Evolutionary conservation across 306 rosid species (phyloP).

Genomic region (Geum urbanum): DNA sequence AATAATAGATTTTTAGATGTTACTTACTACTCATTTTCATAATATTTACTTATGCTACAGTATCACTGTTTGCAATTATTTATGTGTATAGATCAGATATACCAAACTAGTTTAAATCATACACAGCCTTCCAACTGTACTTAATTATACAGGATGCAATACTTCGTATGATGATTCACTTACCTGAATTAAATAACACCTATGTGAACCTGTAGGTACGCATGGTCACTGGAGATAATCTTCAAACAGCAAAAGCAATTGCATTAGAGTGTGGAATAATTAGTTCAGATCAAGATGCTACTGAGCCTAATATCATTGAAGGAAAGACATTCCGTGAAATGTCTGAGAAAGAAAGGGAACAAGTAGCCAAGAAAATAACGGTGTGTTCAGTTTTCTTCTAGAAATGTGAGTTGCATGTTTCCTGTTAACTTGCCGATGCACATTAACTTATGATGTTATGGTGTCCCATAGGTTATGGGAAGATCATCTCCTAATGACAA

Average conservation of each 20-base stretch:
- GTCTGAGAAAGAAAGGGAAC: slow-evolving; percentile 77
- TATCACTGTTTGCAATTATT: background rate
- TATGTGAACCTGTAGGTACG: slow-evolving; percentile 59
- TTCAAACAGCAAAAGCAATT: slow-evolving; percentile 93
- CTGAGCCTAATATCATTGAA: slow-evolving; percentile 77
- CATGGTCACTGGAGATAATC: slow-evolving; percentile 97
- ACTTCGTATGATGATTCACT: background rate
- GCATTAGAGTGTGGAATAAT: slow-evolving; percentile 97
- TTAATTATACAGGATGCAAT: background rate
- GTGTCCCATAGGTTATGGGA: slow-evolving; percentile 73
- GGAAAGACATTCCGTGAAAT: slow-evolving; percentile 77
- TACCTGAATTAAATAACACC: slow-evolving; percentile 15
- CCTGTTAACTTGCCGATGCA: background rate
- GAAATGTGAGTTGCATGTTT: background rate
- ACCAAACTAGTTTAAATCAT: too few relatives aligned
- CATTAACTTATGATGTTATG: slow-evolving; percentile 17
- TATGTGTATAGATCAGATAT: too few relatives aligned
- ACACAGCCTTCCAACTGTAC: too few relatives aligned
- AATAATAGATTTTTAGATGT: background rate
- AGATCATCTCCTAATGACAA: slow-evolving; percentile 99
- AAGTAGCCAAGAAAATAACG: slow-evolving; percentile 53
- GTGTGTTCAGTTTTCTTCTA: slow-evolving; percentile 34
- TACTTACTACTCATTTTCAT: background rate
- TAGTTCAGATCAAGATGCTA: slow-evolving; percentile 53
- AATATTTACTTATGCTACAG: background rate